Percentiles rank a stretch among this genome's conserved stretches.
These are phyloP conservation scores for Pseudonitzschia multistriata DNA, from an alignment of 108 stramenopile genomes.

Conservation along the genomic window DNA sequence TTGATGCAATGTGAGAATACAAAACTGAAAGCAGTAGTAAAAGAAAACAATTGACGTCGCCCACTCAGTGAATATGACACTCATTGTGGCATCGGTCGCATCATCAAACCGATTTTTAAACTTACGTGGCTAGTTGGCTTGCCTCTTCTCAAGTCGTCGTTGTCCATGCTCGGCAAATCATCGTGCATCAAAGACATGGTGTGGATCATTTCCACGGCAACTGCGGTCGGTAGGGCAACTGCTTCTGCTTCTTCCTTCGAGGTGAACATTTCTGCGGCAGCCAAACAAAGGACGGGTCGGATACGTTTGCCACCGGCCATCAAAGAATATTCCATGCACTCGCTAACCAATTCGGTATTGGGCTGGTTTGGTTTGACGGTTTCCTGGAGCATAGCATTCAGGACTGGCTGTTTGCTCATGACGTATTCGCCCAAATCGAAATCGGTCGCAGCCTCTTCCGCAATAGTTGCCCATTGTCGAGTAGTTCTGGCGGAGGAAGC, in stretches of 20 bases:
- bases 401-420: slow-evolving; percentile 70
- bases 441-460: slow-evolving; percentile 24
- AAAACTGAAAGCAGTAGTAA: slow-evolving; percentile 5
- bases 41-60: background rate
- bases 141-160: slow-evolving; percentile 92
- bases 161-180: slow-evolving; percentile 94
- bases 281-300: slow-evolving; percentile 91
- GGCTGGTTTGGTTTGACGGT: slow-evolving; percentile 58
- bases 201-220: slow-evolving; percentile 97
- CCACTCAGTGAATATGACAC: background rate
- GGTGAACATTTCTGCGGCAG: slow-evolving; percentile 93
- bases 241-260: slow-evolving; percentile 54
- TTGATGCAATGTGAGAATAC: background rate
- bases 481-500: background rate
- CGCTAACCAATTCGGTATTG: slow-evolving; percentile 81
- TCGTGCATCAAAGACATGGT: slow-evolving; percentile 97
- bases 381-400: slow-evolving; percentile 81
- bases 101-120: slow-evolving; percentile 9
- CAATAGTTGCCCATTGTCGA: slow-evolving; percentile 5
- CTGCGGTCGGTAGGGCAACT: slow-evolving; percentile 89
- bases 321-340: slow-evolving; percentile 92
- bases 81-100: slow-evolving; percentile 7
- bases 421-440: slow-evolving; percentile 85
- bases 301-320: slow-evolving; percentile 96
- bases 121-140: slow-evolving; percentile 92